Evolutionary conservation across 345 rosid genomes (phyloP).

Genomic region (Cardiospermum halicacabum): DNA sequence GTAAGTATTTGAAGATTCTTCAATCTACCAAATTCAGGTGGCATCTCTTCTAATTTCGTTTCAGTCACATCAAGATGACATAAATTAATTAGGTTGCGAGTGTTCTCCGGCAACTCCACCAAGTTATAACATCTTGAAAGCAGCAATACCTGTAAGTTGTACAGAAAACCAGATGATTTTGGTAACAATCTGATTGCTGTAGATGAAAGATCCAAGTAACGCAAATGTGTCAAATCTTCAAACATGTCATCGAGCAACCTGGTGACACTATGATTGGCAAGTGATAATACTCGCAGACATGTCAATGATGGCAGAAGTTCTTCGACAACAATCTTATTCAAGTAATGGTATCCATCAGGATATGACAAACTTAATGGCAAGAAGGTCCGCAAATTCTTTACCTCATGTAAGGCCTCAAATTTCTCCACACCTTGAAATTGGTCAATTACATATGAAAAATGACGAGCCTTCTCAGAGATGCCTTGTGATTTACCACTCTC

Average conservation of each 20-base stretch:
- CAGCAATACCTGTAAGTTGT: constrained; percentile 33
- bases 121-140: constrained; percentile 23
- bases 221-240: constrained; percentile 27
- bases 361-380: constrained; percentile 30
- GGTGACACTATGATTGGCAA: constrained; percentile 23
- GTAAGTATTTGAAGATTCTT: constrained; percentile 29
- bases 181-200: constrained; percentile 28
- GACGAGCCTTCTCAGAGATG: constrained; percentile 23
- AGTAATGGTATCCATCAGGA: constrained; percentile 26
- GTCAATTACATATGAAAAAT: constrained; percentile 31
- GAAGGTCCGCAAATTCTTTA: constrained; percentile 31
- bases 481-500: constrained; percentile 20
- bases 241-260: constrained; percentile 22
- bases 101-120: constrained; percentile 31
- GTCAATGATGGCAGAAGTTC: constrained; percentile 15
- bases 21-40: constrained; percentile 29
- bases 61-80: constrained; percentile 30
- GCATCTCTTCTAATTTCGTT: constrained; percentile 33
- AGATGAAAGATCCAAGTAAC: constrained; percentile 31
- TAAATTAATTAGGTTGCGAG: constrained; percentile 29
- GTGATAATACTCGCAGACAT: constrained; percentile 34
- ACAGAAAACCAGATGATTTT: constrained; percentile 22
- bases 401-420: constrained; percentile 30
- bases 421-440: constrained; percentile 17
- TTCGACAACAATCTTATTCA: constrained; percentile 29